A percentile compares a stretch with the other conserved stretches of the same genome.
Evolutionary conservation across 306 rosid genomes (phyloP).

Genomic region (Senna siamea): DNA sequence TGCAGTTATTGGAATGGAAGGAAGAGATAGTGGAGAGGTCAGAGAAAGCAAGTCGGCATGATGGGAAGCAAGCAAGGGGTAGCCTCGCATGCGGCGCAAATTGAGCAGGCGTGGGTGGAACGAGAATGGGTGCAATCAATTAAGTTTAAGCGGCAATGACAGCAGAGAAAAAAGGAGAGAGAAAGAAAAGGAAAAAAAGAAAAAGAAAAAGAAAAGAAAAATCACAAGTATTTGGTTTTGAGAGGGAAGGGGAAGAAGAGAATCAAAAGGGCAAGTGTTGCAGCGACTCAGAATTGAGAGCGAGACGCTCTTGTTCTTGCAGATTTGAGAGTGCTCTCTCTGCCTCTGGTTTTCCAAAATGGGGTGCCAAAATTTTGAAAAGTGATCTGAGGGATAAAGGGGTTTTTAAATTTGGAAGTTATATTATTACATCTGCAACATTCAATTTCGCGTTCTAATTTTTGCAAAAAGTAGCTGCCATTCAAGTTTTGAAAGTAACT

Average conservation of each 20-base stretch:
- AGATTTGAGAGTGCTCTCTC: conserved; percentile 34
- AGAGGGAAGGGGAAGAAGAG: conserved; percentile 20
- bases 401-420: conserved; percentile 42
- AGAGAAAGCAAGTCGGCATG: conserved; percentile 28
- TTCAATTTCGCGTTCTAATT: too few relatives aligned
- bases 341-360: conserved; percentile 30
- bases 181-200: too few relatives aligned
- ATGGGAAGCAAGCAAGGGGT: conserved; percentile 4
- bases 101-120: conserved; percentile 17
- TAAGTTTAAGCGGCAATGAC: conserved; percentile 37
- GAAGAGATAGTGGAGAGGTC: conserved; percentile 30
- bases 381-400: conserved; percentile 8
- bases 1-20: conserved; percentile 1
- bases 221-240: not conserved
- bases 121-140: conserved; percentile 36
- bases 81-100: conserved; percentile 26
- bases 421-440: too few relatives aligned
- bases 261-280: too few relatives aligned
- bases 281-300: too few relatives aligned
- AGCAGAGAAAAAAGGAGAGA: conserved; percentile 18
- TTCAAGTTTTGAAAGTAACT: conserved; percentile 17
- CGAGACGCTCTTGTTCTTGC: conserved; percentile 33
- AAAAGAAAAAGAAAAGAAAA: too few relatives aligned
- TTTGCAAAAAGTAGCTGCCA: conserved; percentile 31
- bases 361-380: conserved; percentile 39